Percentiles rank a stretch among this genome's conserved stretches.
These are phyloP conservation scores for Sphaerostilbella broomeana DNA, from an alignment of 2,329 filamentous ascomycete genomes.

Conservation along the genomic window DNA sequence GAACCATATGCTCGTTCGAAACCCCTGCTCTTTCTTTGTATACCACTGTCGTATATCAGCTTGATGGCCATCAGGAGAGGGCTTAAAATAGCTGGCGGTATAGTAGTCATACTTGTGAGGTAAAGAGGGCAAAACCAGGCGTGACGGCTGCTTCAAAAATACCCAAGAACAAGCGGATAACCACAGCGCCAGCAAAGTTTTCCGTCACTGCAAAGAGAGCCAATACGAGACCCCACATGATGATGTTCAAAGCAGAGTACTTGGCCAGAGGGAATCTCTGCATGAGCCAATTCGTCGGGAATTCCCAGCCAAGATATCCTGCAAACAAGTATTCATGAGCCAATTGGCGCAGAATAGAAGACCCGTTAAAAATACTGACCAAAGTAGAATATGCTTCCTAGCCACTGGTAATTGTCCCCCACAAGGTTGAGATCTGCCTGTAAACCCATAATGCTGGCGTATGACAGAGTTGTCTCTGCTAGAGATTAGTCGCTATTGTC, in stretches of 20 bases:
- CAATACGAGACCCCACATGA: conserved; percentile 13
- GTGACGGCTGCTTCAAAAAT: conserved; percentile 13
- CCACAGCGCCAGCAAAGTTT: conserved; percentile 13
- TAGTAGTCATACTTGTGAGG: conserved; percentile 8
- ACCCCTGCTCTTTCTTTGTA: conserved; percentile 10
- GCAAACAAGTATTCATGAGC: not conserved
- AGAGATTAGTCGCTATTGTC: not conserved
- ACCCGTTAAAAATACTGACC: conserved; percentile 1
- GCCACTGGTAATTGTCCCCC: conserved; percentile 13
- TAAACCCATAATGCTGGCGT: conserved; percentile 14
- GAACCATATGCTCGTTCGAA: conserved; percentile 11
- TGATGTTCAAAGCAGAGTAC: conserved; percentile 14
- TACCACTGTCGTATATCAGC: conserved; percentile 8
- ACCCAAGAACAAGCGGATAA: conserved; percentile 14
- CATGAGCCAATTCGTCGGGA: conserved; percentile 10
- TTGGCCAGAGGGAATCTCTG: conserved; percentile 13
- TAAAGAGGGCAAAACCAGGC: conserved; percentile 9
- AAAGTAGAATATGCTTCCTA: conserved; percentile 12
- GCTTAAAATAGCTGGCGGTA: too few species aligned
- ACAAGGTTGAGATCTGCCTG: conserved; percentile 9
- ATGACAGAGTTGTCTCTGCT: conserved; percentile 12
- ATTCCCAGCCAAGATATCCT: conserved; percentile 14
- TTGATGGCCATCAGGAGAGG: too few species aligned
- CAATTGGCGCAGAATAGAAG: not conserved
- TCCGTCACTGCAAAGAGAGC: conserved; percentile 4